phyloP scores from a whole-genome alignment of 106 monocot species.

The Phalaenopsis aphrodite region DNA sequence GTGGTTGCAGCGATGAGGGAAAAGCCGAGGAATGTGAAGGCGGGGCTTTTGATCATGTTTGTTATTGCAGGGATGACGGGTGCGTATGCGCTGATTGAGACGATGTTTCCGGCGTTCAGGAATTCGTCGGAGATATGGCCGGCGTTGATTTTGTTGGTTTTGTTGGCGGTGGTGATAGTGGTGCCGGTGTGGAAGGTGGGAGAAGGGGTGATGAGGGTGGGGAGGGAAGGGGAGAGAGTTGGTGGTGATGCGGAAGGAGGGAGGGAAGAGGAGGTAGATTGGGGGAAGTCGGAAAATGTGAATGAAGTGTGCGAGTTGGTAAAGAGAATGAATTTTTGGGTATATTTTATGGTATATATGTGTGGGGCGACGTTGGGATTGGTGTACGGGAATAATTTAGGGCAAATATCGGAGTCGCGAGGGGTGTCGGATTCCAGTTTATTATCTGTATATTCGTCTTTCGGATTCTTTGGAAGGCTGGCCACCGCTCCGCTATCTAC shows the following conservation, averaged over 20 bases:
- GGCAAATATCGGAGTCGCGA: slow-evolving; percentile 24
- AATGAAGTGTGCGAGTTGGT: slow-evolving; percentile 8
- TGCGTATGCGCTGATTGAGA: slow-evolving; percentile 9
- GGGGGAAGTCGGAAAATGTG: not conserved
- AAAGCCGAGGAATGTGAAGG: not conserved
- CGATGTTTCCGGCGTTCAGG: not conserved
- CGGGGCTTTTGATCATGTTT: slow-evolving; percentile 1
- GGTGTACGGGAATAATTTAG: slow-evolving; percentile 23
- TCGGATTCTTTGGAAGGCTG: slow-evolving; percentile 27
- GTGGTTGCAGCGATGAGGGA: not conserved
- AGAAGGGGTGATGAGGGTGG: not conserved
- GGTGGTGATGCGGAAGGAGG: not conserved
- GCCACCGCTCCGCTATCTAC: not conserved
- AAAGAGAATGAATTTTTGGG: slow-evolving; percentile 14
- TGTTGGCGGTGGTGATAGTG: slow-evolving; percentile 4
- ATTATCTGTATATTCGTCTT: slow-evolving; percentile 22
- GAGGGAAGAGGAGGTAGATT: not conserved
- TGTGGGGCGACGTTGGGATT: slow-evolving; percentile 25
- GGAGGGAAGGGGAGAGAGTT: not conserved
- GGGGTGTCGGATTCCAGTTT: not conserved
- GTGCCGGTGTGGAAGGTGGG: not conserved
- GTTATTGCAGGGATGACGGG: slow-evolving; percentile 6
- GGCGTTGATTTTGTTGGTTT: slow-evolving; percentile 2
- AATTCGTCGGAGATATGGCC: not conserved
- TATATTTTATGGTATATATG: slow-evolving; percentile 20